Evolutionary conservation across 2,329 filamentous ascomycete species (phyloP).

Genomic region (Microsporum audouinii): DNA sequence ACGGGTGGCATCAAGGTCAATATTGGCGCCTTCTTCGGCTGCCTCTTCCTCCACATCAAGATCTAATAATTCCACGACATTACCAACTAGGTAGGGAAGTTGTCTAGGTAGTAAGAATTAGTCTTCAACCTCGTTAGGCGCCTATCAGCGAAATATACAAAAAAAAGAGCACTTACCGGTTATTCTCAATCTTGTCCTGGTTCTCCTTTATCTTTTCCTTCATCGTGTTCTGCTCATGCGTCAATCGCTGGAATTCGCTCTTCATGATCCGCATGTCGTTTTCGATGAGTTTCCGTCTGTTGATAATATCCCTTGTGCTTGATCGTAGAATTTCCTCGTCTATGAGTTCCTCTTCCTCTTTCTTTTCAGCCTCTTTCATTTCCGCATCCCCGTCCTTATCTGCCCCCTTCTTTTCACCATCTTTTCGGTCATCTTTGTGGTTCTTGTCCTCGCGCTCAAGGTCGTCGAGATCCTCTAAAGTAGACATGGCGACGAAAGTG

Average conservation of each 20-base stretch:
- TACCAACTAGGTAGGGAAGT: slow-evolving; percentile 94
- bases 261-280: slow-evolving; percentile 98
- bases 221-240: slow-evolving; percentile 93
- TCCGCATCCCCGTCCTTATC: slow-evolving; percentile 63
- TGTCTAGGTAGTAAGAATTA: slow-evolving; percentile 47
- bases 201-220: slow-evolving; percentile 99
- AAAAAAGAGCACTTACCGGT: slow-evolving; percentile 53
- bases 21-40: slow-evolving; percentile 94
- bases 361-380: slow-evolving; percentile 72
- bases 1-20: slow-evolving; percentile 89
- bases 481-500: slow-evolving; percentile 57
- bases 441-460: slow-evolving; percentile 67
- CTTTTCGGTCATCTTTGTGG: slow-evolving; percentile 46
- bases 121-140: background rate
- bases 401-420: slow-evolving; percentile 47
- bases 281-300: slow-evolving; percentile 80
- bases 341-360: slow-evolving; percentile 62
- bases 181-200: slow-evolving; percentile 97
- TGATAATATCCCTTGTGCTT: slow-evolving; percentile 89
- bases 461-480: slow-evolving; percentile 83
- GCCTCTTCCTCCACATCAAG: slow-evolving; percentile 93
- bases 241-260: slow-evolving; percentile 87
- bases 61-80: slow-evolving; percentile 93
- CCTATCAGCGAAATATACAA: slow-evolving; percentile 6
- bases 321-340: slow-evolving; percentile 89